These are phyloP conservation scores for Phascolomyces articulosus DNA, from an alignment of 371 early-diverging fungal species.

Conservation along the genomic window DNA sequence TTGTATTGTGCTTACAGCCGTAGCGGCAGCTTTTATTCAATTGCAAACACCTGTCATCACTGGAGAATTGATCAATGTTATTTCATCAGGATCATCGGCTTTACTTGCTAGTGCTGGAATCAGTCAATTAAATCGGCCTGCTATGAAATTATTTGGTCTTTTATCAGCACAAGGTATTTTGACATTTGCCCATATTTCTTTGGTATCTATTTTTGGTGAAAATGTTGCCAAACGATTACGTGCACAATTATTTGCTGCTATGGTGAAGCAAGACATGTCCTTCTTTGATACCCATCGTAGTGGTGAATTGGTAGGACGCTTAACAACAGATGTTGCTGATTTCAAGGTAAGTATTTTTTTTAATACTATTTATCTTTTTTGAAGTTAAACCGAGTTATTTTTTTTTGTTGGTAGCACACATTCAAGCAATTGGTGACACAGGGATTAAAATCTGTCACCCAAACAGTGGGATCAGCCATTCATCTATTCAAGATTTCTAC, in stretches of 20 bases:
- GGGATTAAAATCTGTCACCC: conserved; percentile 73
- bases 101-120: conserved; percentile 14
- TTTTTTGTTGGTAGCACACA: conserved; percentile 52
- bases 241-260: conserved; percentile 52
- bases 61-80: conserved; percentile 74
- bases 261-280: conserved; percentile 70
- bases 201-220: conserved; percentile 78
- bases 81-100: conserved; percentile 47
- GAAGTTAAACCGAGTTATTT: not conserved
- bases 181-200: conserved; percentile 74
- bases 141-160: conserved; percentile 56
- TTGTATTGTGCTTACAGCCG: conserved; percentile 60
- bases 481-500: conserved; percentile 72
- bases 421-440: conserved; percentile 72
- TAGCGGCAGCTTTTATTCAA: conserved; percentile 70
- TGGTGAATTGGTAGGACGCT: conserved; percentile 68
- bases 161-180: conserved; percentile 68
- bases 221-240: conserved; percentile 65
- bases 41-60: conserved; percentile 73
- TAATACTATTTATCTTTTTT: not conserved
- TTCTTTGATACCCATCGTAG: conserved; percentile 74
- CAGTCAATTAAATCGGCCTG: conserved; percentile 52
- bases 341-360: conserved; percentile 53
- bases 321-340: conserved; percentile 74
- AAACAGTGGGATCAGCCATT: conserved; percentile 68